Conservation (phyloP, 495 filamentous ascomycete genomes). For the Evernia prunastri region DNA sequence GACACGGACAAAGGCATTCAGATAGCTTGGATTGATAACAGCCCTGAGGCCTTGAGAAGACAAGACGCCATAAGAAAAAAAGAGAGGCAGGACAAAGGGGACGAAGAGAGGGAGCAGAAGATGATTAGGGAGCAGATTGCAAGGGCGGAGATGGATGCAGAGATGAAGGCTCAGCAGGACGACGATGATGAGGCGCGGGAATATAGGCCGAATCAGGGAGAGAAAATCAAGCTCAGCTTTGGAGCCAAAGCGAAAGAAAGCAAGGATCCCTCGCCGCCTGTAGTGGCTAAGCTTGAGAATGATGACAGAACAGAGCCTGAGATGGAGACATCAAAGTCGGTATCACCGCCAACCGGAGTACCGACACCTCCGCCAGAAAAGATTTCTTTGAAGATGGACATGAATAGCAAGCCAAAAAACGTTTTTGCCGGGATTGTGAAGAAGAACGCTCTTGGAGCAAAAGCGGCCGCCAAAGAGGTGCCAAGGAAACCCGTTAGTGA, state of each 20-base stretch:
- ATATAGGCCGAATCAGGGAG: constrained; percentile 64
- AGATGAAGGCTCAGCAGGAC: constrained; percentile 40
- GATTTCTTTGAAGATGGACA: constrained; percentile 52
- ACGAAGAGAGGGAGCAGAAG: constrained; percentile 80
- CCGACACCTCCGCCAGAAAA: constrained; percentile 35
- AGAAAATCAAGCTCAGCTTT: constrained; percentile 78
- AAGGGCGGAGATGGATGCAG: constrained; percentile 54
- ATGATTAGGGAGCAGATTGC: constrained; percentile 73
- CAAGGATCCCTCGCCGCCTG: constrained; percentile 30
- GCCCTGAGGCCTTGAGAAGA: constrained; percentile 70
- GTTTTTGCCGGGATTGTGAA: constrained; percentile 62
- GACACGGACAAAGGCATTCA: constrained; percentile 77
- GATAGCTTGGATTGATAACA: constrained; percentile 86
- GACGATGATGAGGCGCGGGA: constrained; percentile 44
- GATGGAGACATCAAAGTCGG: constrained; percentile 24
- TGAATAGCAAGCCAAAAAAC: constrained; percentile 64
- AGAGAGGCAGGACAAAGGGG: constrained; percentile 78
- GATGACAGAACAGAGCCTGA: constrained; percentile 22
- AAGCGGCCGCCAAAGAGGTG: constrained; percentile 51
- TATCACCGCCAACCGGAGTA: constrained; percentile 27
- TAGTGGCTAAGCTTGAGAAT: constrained; percentile 9
- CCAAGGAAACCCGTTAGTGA: constrained; percentile 76
- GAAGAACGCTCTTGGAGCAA: constrained; percentile 59
- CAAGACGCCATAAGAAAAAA: constrained; percentile 74
- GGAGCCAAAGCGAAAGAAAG: constrained; percentile 38